Base-by-base conservation (phyloP, 2,329 filamentous ascomycete genomes). In the Cadophora luteo-olivacea region DNA sequence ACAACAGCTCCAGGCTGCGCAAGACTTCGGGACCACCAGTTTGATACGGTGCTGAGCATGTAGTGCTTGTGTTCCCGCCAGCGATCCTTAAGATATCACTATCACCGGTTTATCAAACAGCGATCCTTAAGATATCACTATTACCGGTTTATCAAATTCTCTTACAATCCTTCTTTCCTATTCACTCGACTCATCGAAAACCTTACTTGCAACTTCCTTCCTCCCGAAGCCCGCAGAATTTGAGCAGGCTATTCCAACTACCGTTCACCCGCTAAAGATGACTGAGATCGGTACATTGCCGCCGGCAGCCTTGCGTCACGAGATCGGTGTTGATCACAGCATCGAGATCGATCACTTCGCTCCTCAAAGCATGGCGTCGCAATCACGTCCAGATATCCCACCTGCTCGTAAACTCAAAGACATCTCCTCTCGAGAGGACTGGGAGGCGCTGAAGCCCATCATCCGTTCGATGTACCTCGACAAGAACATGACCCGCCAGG, bases 381-480 rank as follows among this genome's bases (percentile, higher is more conserved):
- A 4, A 33, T 55, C 52, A 9, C 52, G 16, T 33, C 16, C 29
- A n/a, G 25, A 3, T 19, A 14, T 7, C 4, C 25, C 25, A 22
- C 1, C 25, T 22, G 19, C 22, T 51, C 22, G 8, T 1, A 64
- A 45, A 41, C 29, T 22, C 25, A 29, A 48, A 8, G 57, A 36
- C 11, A 3, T 67, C 3, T 52, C 60, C 3, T 67, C 6, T 52
- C 60, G 8, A 48, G 41, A 16, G 19, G 60, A 19, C 24, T 67
- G 65, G 65, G 51, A 58, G 25, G 25, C 24, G 2, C 16, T 67
- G 38, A 63, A 60, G n/a, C 51, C 41, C 14, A 8, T 52, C 0
- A 54, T 67, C 19, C 29, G 49, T 29, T 36, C 29, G 1, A 5
- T 64, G 19, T 67, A 67, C 36, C 51, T 64, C 14, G 54, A 67